A percentile compares a stretch with the other conserved stretches of the same genome.
phyloP scores from a whole-genome alignment of 2,329 filamentous ascomycete genomes.

The Pyricularia pennisetigena region DNA sequence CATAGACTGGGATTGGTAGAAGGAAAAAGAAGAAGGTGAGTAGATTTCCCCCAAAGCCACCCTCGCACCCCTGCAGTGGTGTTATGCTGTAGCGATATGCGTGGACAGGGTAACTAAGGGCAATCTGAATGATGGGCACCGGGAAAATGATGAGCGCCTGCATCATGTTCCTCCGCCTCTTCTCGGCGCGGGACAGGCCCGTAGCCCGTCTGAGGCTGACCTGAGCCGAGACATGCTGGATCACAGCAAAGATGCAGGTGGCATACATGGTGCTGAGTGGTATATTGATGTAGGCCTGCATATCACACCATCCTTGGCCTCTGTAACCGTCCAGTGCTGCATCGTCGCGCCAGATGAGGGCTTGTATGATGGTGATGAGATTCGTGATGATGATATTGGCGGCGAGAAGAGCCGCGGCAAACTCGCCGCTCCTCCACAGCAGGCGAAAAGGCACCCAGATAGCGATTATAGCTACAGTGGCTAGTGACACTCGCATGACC shows the following conservation, averaged over 20 bases:
- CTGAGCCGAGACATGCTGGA: conserved; percentile 41
- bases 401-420: conserved; percentile 41
- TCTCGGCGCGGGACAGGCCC: conserved; percentile 29
- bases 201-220: conserved; percentile 33
- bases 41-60: conserved; percentile 33
- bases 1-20: conserved; percentile 32
- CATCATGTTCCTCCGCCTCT: conserved; percentile 27
- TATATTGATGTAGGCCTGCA: conserved; percentile 28
- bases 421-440: conserved; percentile 41
- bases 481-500: conserved; percentile 35
- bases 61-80: conserved; percentile 39
- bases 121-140: conserved; percentile 37
- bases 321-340: conserved; percentile 39
- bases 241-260: conserved; percentile 42
- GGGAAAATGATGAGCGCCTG: conserved; percentile 47
- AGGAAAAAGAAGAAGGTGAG: conserved; percentile 38
- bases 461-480: conserved; percentile 30
- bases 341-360: conserved; percentile 43
- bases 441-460: conserved; percentile 41
- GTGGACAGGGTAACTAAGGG: conserved; percentile 36
- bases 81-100: conserved; percentile 37
- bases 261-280: conserved; percentile 32
- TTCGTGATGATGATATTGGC: conserved; percentile 34
- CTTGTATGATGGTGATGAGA: conserved; percentile 36
- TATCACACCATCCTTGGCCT: conserved; percentile 43